phyloP scores from a whole-genome alignment of 208 protist genomes.

The Trypanosoma rangeli region DNA sequence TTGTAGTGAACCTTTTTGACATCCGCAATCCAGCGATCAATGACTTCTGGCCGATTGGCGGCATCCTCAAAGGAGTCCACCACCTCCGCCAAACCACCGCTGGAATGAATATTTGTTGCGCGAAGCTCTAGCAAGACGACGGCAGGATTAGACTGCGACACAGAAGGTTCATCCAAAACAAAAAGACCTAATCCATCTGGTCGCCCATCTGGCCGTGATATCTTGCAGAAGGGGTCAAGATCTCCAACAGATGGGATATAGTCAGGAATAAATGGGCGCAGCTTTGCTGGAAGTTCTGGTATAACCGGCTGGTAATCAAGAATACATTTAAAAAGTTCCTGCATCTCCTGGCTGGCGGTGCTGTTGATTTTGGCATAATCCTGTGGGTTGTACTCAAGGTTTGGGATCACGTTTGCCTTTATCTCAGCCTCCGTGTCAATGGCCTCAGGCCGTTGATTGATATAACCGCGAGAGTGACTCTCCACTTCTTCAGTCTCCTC shows the following conservation, averaged over 20 bases:
- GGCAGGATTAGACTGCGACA: slow-evolving; percentile 95
- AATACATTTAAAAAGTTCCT: slow-evolving; percentile 97
- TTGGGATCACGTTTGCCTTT: slow-evolving; percentile 29
- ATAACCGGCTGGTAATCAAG: slow-evolving; percentile 92
- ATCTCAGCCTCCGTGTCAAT: slow-evolving; percentile 37
- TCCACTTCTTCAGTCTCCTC: slow-evolving; percentile 33
- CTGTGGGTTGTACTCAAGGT: slow-evolving; percentile 83
- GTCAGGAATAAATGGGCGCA: slow-evolving; percentile 98
- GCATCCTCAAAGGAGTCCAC: slow-evolving; percentile 95
- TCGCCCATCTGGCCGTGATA: slow-evolving; percentile 92
- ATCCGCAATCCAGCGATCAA: slow-evolving; percentile 95
- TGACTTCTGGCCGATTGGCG: slow-evolving; percentile 93
- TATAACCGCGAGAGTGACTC: slow-evolving; percentile 47
- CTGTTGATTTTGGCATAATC: slow-evolving; percentile 86
- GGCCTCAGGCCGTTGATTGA: slow-evolving; percentile 62
- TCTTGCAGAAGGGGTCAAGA: slow-evolving; percentile 97
- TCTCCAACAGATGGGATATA: slow-evolving; percentile 97
- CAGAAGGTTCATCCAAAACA: slow-evolving; percentile 96
- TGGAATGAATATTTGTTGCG: slow-evolving; percentile 75
- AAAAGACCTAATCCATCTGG: slow-evolving; percentile 91
- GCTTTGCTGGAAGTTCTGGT: slow-evolving; percentile 94
- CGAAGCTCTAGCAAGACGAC: slow-evolving; percentile 90
- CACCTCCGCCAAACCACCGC: slow-evolving; percentile 51
- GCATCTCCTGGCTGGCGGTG: slow-evolving; percentile 89
- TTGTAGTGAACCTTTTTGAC: slow-evolving; percentile 96